phyloP scores from a whole-genome alignment of 306 rosid genomes.

The Cucurbita moschata region DNA sequence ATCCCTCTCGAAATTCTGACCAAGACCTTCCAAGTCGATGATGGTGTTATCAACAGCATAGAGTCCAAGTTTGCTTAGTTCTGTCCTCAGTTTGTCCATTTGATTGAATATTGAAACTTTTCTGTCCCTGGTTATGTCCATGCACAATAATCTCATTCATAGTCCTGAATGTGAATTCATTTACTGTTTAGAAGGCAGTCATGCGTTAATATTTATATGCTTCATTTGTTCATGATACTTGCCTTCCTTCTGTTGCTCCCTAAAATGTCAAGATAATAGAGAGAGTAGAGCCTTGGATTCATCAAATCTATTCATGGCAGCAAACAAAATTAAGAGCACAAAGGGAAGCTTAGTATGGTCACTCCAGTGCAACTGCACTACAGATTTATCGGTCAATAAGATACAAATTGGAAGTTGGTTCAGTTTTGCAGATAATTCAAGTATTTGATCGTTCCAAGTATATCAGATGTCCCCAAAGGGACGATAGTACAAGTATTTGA shows the following conservation, averaged over 20 bases:
- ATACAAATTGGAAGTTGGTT: constrained; percentile 3
- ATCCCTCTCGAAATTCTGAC: constrained; percentile 14
- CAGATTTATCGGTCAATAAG: background rate
- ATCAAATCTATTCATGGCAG: background rate
- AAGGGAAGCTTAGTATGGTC: background rate
- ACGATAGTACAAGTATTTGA: background rate
- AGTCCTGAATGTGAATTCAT: background rate
- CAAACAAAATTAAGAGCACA: background rate
- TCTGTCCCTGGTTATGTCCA: background rate
- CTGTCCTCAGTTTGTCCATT: background rate
- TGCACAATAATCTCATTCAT: background rate
- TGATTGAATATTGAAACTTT: background rate
- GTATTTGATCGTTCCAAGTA: background rate
- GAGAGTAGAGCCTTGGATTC: background rate
- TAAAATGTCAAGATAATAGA: background rate
- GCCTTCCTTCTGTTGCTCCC: background rate
- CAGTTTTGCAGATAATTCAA: constrained; percentile 2
- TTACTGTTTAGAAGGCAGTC: background rate
- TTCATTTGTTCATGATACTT: background rate
- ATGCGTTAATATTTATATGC: background rate
- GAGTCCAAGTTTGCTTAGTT: constrained; percentile 24
- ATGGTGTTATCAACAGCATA: constrained; percentile 13
- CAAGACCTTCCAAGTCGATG: constrained; percentile 20
- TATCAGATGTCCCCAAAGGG: background rate
- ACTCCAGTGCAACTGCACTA: background rate